Evolutionary conservation across 768 basidiomycete genomes (phyloP).

Genomic region (Phanerochaete carnosa): DNA sequence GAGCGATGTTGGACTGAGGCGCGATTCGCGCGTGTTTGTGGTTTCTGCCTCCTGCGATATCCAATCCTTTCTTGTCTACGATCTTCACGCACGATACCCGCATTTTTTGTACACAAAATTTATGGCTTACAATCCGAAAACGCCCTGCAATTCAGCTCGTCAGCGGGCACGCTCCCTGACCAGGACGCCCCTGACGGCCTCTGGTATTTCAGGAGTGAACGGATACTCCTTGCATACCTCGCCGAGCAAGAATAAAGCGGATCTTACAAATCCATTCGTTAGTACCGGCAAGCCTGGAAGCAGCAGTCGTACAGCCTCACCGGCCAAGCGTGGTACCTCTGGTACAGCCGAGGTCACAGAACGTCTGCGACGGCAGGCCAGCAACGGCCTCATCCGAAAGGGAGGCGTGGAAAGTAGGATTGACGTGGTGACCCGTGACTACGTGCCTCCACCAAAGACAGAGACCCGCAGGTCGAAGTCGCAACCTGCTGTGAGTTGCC

Average conservation of each 20-base stretch:
- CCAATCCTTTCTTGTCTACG: background rate
- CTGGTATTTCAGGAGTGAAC: constrained; percentile 37
- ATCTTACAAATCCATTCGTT: constrained; percentile 60
- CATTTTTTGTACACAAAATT: background rate
- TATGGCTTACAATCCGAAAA: constrained; percentile 37
- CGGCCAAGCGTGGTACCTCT: constrained; percentile 57
- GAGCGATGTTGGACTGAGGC: background rate
- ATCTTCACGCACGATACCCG: background rate
- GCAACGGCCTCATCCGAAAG: constrained; percentile 65
- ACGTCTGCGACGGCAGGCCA: constrained; percentile 58
- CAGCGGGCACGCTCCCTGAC: constrained; percentile 47
- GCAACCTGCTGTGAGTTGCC: constrained; percentile 51
- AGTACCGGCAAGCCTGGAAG: constrained; percentile 17
- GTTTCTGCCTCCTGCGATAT: background rate
- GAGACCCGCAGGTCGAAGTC: constrained; percentile 73
- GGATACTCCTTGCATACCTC: constrained; percentile 24
- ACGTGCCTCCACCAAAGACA: constrained; percentile 57
- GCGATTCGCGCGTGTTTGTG: constrained; percentile 2
- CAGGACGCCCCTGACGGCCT: constrained; percentile 47
- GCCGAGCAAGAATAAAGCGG: constrained; percentile 31
- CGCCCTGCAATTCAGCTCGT: constrained; percentile 32
- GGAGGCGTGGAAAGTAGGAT: constrained; percentile 76
- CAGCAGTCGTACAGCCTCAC: constrained; percentile 47
- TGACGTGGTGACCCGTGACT: constrained; percentile 75
- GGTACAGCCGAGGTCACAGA: constrained; percentile 48